Base-by-base conservation (phyloP, 148 eudicot genomes). In the Camellia japonica region DNA sequence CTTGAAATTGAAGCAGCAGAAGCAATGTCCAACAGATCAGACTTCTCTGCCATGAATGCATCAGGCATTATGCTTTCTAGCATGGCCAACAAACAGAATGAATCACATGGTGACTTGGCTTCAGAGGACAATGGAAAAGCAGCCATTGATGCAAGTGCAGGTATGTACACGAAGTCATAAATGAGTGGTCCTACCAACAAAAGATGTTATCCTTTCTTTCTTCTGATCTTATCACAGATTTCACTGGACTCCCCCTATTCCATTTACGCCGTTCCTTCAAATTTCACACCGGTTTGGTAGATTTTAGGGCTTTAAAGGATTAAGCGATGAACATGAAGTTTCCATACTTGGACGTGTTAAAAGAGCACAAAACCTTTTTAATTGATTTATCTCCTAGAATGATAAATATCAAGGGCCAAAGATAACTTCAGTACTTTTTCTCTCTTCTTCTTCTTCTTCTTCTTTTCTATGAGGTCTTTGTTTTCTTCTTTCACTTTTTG, bases 1-100 rank as follows among this genome's bases (percentile, higher is more conserved):
- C 86, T 94, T 85, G 98, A 96, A 85, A 84, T 89, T 77, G 98
- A 95, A 87, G 88, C 94, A 84, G 81, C 91, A 56, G 94, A 94
- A 83, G 91, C 91, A 75, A 76, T 89, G 87, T 80, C 90, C 46
- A 81, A 68, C 79, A 84, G 76, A 54, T 71, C 87, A 30, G 90
- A 91, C 61, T 84, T 86, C 66, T 83, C 90, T 71, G 78, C 90
- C 13, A 80, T 85, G 75, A 85, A 85, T 81, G 80, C 93, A 52
- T 87, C 93, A 73, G 98, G 94, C 75, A 88, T 93, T 77, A 67
- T 90, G 81, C 83, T 93, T 49, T 83, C 92, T 64, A 82, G 75
- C 55, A 62, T 83, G 70, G 64, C 82, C 70, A 82, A 80, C 84
- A 80, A 82, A 38, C 87, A 80, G 75, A 83, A 78, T 85, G 88